These are phyloP conservation scores for Candida krabiensis DNA, from an alignment of 805 yeast species.

Conservation along the genomic window DNA sequence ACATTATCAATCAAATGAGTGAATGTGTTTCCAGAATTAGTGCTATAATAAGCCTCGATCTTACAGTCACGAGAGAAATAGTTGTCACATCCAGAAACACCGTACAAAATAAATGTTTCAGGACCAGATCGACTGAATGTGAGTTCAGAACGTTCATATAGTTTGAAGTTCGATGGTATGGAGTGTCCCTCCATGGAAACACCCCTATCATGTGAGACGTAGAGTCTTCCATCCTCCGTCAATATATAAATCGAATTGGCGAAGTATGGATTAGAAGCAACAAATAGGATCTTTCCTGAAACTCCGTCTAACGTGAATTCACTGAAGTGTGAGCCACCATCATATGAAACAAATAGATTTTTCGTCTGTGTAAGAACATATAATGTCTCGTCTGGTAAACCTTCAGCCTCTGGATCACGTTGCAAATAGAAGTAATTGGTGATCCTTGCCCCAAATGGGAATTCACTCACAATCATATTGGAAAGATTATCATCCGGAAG, in stretches of 20 bases:
- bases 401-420: conserved; percentile 38
- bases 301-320: conserved; percentile 32
- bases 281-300: conserved; percentile 46
- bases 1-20: conserved; percentile 51
- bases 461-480: conserved; percentile 38
- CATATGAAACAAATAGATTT: conserved; percentile 62
- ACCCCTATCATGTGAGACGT: conserved; percentile 69
- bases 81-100: conserved; percentile 57
- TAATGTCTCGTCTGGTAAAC: conserved; percentile 60
- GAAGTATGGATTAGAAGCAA: conserved; percentile 60
- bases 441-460: conserved; percentile 53
- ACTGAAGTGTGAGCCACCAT: conserved; percentile 59
- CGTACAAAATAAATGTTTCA: conserved; percentile 66
- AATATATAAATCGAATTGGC: conserved; percentile 57
- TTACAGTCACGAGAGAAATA: conserved; percentile 48
- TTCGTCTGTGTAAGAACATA: conserved; percentile 55
- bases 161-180: conserved; percentile 52
- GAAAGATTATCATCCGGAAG: conserved; percentile 14
- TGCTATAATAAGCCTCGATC: conserved; percentile 58
- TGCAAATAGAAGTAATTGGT: conserved; percentile 61
- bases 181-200: conserved; percentile 45
- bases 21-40: conserved; percentile 69
- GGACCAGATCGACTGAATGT: conserved; percentile 61
- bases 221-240: conserved; percentile 50
- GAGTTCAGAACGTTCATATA: conserved; percentile 39